Evolutionary conservation across 371 early-diverging fungal species (phyloP).

Genomic region (Vairimorpha necatrix): DNA sequence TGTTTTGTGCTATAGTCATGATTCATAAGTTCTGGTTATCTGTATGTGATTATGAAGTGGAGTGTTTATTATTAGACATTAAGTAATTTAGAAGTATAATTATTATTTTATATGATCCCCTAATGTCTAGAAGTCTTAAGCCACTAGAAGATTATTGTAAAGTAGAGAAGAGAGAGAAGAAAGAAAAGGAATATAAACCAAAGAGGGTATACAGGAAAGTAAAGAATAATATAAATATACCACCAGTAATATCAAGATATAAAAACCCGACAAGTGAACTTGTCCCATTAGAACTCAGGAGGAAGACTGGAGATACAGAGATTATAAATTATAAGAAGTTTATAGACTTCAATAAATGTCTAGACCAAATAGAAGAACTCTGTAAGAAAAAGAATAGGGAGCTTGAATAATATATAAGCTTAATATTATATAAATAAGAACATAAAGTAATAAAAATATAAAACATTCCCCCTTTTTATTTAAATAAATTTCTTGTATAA

Average conservation of each 20-base stretch:
- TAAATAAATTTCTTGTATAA: not conserved
- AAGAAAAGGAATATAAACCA: not conserved
- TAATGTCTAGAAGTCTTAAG: not conserved
- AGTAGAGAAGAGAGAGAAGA: not conserved
- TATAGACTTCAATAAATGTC: constrained; percentile 11
- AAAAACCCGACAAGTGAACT: constrained; percentile 26
- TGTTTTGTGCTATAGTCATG: constrained; percentile 54
- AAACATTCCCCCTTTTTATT: too few relatives aligned
- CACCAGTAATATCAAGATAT: constrained; percentile 14
- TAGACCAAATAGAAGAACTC: constrained; percentile 11
- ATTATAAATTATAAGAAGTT: constrained; percentile 6
- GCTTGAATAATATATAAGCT: not conserved
- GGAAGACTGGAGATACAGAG: not conserved
- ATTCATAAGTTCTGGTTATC: constrained; percentile 61
- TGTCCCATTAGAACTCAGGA: constrained; percentile 3
- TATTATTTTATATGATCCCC: not conserved
- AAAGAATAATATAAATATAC: not conserved
- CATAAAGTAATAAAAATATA: not conserved
- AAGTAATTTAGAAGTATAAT: not conserved
- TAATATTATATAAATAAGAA: not conserved
- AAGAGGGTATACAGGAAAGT: constrained; percentile 1
- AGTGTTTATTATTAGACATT: constrained; percentile 46
- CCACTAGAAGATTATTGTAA: not conserved
- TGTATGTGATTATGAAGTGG: constrained; percentile 55
- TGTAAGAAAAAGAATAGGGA: not conserved